Conservation (phyloP, 1,284 basidiomycete genomes). For the Mycocalia duriaeana region DNA sequence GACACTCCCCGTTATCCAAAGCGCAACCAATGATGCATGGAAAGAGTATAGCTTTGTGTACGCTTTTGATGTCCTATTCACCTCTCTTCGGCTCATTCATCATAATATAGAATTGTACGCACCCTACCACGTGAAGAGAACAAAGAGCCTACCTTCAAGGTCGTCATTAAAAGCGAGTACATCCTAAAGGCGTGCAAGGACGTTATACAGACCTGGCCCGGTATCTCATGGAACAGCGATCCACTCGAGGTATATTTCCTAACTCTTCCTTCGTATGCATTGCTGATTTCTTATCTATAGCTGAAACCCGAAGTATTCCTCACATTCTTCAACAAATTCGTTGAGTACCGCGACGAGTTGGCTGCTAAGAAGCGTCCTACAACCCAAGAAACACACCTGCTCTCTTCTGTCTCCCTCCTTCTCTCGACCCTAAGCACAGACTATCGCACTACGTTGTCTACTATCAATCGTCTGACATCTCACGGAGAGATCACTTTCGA, state of each 20-base stretch:
- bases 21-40: slow-evolving; percentile 43
- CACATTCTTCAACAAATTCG: slow-evolving; percentile 43
- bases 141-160: slow-evolving; percentile 39
- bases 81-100: no score
- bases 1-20: slow-evolving; percentile 31
- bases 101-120: slow-evolving; percentile 42
- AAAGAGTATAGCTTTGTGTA: slow-evolving; percentile 51
- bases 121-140: slow-evolving; percentile 34
- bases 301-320: slow-evolving; percentile 52
- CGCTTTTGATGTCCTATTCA: slow-evolving; percentile 5
- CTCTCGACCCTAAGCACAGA: slow-evolving; percentile 43
- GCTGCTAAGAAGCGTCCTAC: slow-evolving; percentile 29
- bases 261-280: neutral
- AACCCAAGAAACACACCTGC: slow-evolving; percentile 33
- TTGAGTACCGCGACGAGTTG: slow-evolving; percentile 36
- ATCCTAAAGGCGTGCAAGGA: slow-evolving; percentile 50
- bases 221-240: slow-evolving; percentile 53
- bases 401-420: slow-evolving; percentile 39
- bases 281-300: no score
- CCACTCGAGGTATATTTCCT: slow-evolving; percentile 38
- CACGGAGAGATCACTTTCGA: slow-evolving; percentile 54
- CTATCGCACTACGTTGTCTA: slow-evolving; percentile 40
- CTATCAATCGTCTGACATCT: slow-evolving; percentile 39
- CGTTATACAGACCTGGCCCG: slow-evolving; percentile 46
- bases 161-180: slow-evolving; percentile 53